phyloP scores from a whole-genome alignment of 441 rosid species.

The Gossypium laxum region DNA sequence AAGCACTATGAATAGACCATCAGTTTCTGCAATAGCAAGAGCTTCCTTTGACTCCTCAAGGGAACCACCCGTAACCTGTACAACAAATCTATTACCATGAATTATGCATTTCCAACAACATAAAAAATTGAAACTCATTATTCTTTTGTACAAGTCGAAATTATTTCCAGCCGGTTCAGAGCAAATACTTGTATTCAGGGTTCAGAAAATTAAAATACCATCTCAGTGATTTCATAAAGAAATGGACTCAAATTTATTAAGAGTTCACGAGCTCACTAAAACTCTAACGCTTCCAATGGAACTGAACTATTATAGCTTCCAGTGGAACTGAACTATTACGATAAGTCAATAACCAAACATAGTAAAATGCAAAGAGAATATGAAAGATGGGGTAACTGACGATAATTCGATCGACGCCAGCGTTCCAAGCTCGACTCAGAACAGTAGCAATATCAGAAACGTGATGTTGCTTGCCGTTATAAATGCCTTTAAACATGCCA shows the following conservation, averaged over 20 bases:
- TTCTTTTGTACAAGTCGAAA: not conserved
- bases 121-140: not conserved
- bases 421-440: conserved; percentile 74
- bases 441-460: conserved; percentile 62
- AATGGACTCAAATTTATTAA: not conserved
- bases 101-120: conserved; percentile 1
- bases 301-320: too few species aligned
- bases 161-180: not conserved
- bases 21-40: conserved; percentile 84
- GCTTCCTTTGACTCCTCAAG: conserved; percentile 82
- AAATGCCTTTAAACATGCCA: conserved; percentile 92
- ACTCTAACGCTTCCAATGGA: too few species aligned
- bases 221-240: not conserved
- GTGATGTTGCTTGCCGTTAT: conserved; percentile 75
- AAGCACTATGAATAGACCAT: conserved; percentile 37
- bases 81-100: conserved; percentile 1
- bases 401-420: conserved; percentile 88
- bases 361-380: not conserved
- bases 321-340: not conserved
- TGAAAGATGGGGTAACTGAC: conserved; percentile 22
- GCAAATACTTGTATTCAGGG: not conserved
- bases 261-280: not conserved
- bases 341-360: not conserved
- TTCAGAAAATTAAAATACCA: not conserved
- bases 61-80: conserved; percentile 90